Evolutionary conservation across 495 filamentous ascomycete genomes (phyloP), one percentile per base, ranked within the genome.

Genomic region (Gamarada debralockiae): DNA sequence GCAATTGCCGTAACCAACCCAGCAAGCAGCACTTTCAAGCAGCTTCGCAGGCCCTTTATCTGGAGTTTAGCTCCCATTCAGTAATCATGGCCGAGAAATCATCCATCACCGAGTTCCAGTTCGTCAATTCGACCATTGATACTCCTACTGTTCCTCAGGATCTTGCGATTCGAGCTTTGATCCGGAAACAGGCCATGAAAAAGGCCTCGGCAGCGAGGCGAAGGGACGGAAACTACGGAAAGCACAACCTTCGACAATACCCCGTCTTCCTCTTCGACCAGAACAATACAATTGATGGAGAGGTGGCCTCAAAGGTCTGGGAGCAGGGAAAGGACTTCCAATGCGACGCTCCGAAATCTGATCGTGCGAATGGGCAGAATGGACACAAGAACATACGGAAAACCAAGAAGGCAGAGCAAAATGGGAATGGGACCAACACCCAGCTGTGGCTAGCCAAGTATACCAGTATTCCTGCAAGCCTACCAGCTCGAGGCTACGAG

Each of bases 111-210:
- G 56, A 57, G 21, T 61, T 61, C 52, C 54, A 60, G 15, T 62
- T 66, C 27, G 56, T 68, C 52, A 61, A 63, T 52, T 65, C 60
- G 14, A 55, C 57, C 1, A 41, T 59, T 24, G 41, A 50, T 13
- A 53, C 59, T 34, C 62, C 66, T 10, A 56, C 47, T 3, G 43
- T 61, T 10, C 61, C 63, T n/a, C 47, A 49, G n/a, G 57, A 61
- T 50, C 44, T 54, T 9, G 59, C 52, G 3, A 38, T 59, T 14
- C 63, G 65, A 15, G 56, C 43, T 12, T 33, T 64, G 27, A 69
- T 72, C 48, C 66, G 69, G 1, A 68, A 60, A 53, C 69, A 66
- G 52, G 69, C 69, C 15, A 72, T 72, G 69, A 55, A 52, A 43
- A 67, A 66, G 42, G 65, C 59, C 15, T 65, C 62, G 3, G 60